These are phyloP conservation scores for Aquilaria yunnanensis DNA, from an alignment of 345 rosid genomes.

Conservation along the genomic window DNA sequence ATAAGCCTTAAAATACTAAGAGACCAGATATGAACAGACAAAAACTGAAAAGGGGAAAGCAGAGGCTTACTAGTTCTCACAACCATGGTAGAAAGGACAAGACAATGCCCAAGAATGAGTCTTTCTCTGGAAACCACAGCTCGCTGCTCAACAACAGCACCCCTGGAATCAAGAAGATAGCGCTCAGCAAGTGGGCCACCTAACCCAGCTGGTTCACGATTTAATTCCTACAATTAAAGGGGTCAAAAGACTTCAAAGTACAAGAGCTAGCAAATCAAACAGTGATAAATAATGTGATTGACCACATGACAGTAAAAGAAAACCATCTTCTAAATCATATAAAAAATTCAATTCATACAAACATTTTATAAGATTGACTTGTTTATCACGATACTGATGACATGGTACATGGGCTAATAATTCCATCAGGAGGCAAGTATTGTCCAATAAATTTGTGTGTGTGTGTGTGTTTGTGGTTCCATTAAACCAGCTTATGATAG, in stretches of 20 bases:
- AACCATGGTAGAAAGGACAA: slow-evolving; percentile 75
- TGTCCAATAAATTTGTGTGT: no score
- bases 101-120: slow-evolving; percentile 83
- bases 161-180: slow-evolving; percentile 80
- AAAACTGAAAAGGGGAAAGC: not conserved
- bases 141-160: slow-evolving; percentile 80
- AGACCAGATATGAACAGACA: not conserved
- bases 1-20: no score
- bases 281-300: not conserved
- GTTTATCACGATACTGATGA: no score
- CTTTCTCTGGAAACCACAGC: slow-evolving; percentile 87
- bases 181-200: slow-evolving; percentile 85
- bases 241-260: not conserved
- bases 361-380: no score
- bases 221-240: slow-evolving; percentile 62
- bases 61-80: slow-evolving; percentile 70
- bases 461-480: no score
- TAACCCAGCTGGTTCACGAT: slow-evolving; percentile 84
- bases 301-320: not conserved
- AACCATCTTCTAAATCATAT: no score
- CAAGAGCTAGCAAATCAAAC: not conserved
- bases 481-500: no score
- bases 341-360: no score
- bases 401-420: no score
- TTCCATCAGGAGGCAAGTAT: no score